phyloP scores from a whole-genome alignment of 306 rosid genomes.

The Begonia peltatifolia region DNA sequence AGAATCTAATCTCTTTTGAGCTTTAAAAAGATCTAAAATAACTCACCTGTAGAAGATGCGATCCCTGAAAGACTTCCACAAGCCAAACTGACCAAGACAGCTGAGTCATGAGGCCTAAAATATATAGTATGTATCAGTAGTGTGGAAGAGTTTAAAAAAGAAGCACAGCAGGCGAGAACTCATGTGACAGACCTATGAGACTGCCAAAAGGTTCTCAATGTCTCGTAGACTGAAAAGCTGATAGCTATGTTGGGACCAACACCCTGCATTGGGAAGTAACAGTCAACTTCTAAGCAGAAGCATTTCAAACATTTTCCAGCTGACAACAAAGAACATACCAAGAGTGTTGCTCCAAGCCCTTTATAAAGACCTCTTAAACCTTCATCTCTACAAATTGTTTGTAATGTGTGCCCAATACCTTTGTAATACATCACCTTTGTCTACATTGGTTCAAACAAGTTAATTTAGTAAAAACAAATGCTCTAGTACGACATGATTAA shows the following conservation, averaged over 20 bases:
- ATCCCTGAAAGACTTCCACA: conserved; percentile 98
- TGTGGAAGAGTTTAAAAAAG: neutral
- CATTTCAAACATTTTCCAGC: neutral
- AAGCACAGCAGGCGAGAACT: neutral
- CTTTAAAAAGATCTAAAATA: conserved; percentile 12
- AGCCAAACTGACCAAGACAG: conserved; percentile 56
- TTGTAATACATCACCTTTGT: conserved; percentile 59
- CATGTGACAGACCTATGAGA: conserved; percentile 39
- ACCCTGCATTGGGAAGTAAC: conserved; percentile 40
- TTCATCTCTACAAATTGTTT: conserved; percentile 70
- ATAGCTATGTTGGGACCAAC: conserved; percentile 95
- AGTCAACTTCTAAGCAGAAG: conserved; percentile 13
- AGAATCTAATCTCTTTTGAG: conserved; percentile 1
- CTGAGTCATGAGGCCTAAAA: conserved; percentile 66
- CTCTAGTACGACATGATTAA: conserved; percentile 1
- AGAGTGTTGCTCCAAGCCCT: conserved; percentile 93
- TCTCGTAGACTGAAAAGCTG: conserved; percentile 88
- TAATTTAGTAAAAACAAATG: conserved; percentile 11
- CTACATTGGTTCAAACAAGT: conserved; percentile 28
- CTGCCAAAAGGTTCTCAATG: conserved; percentile 75
- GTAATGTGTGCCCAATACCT: conserved; percentile 74
- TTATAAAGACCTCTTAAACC: conserved; percentile 78
- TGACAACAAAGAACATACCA: conserved; percentile 41
- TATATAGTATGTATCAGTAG: neutral
- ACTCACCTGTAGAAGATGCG: conserved; percentile 95